Base-by-base conservation (phyloP, 2,329 filamentous ascomycete species). In the Arachnomyces sp. region DNA sequence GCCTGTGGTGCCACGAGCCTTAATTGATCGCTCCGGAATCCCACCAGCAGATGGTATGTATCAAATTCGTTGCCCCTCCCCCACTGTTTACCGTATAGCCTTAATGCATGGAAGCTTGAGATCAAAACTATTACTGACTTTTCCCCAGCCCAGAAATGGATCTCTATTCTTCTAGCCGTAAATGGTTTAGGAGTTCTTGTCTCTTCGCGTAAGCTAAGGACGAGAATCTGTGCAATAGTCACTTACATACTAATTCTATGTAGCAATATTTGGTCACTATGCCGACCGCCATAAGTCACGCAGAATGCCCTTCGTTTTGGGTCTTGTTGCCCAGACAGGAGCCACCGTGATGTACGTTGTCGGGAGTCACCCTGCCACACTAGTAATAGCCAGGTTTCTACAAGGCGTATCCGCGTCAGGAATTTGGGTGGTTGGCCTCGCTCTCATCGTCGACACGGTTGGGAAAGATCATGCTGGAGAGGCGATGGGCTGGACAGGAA, bases 401-500 rank as follows among this genome's bases (percentile, higher is more conserved):
- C 78, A 82, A 50, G 77, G 77, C 1, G 55, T 76, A 11, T 75
- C 73, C 25, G 73, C 67, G 2, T 74, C 72, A 0, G 69, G 77
- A 5, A 75, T 82, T 1, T 80, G 77, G 77, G 78, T 73, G 0
- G 71, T 77, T 18, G 75, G 77, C 2, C 58, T 80, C 13, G 74
- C 77, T 0, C 63, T 81, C 38, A 65, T 76, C 28, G 58, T 78
- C 4, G 77, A 81, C 52, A 80, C 74, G 1, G 76, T 81, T 3
- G 71, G 71, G 0, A 66, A 63, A 3, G 66, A 74, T 35, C 73
- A 77, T 28, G 51, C 82, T 31, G 78, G 78, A 2, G 75, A 74
- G 46, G 75, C 75, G 0, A 74, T 81, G 56, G 78, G 79, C 3
- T 69, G 56, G 43, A 55, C 63, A 12, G 59, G 60, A 2, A 59